Base-by-base conservation (phyloP, 2,329 filamentous ascomycete species). In the Biscogniauxia marginata region DNA sequence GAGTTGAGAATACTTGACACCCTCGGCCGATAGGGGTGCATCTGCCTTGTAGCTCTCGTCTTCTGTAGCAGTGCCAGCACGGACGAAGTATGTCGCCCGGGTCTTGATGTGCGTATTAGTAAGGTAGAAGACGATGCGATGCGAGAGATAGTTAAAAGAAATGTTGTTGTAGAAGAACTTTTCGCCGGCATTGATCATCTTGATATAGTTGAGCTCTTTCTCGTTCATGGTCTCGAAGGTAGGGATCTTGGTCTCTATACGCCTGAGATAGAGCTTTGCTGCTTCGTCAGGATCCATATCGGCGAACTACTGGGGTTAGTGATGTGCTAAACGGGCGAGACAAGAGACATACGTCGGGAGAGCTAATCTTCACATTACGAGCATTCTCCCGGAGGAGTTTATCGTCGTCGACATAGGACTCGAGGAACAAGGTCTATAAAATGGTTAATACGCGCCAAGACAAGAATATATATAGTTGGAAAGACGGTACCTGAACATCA, bases 171-270 rank as follows among this genome's bases (percentile, higher is more conserved):
- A 93, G 66, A 93, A 89, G 69, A 99, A 89, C 64, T 91, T 87
- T 69, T 93, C 86, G 46, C 95, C 95, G 7, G 95, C 95, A 65
- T 99, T 99, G 71, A 98, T 96, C 93, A 99, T 97, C 78, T 96
- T 97, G 77, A 99, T 93, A 76, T 93, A 99, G 72, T 98, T 96
- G 61, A 99, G 82, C 63, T 98, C 93, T 24, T 83, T 82, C 73
- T 99, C 95, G 67, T 93, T 84, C 92, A 99, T 98, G 1, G 91
- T 96, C 76, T 99, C 93, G 66, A 96, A 99, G 57, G 93, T 88
- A 19, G 95, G 95, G 57, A 99, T 99, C 65, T 95, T 91, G 65
- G 90, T 88, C 61, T 91, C 87, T 69, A 99, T 98, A 50, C 95
- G 87, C 60, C 87, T 84, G 43, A 99, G 83, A 69, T 99, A 99